Evolutionary conservation across 352 stramenopile species (phyloP).

Genomic region (Thalassiosira ordinaria): DNA sequence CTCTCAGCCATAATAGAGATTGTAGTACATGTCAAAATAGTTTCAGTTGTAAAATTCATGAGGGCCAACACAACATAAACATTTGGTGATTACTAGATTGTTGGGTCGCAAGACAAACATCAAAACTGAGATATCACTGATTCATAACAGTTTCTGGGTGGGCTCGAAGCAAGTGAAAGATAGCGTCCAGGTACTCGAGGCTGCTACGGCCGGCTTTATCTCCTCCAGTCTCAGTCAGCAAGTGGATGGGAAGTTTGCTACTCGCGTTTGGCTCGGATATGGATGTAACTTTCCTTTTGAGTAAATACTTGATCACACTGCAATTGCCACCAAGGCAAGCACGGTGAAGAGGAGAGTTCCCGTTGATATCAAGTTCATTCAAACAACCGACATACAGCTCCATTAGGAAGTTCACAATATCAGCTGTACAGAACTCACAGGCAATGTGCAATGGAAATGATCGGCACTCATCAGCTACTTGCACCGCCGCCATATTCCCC

Average conservation of each 20-base stretch:
- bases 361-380: not conserved
- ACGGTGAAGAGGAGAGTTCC: slow-evolving; percentile 7
- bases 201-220: not conserved
- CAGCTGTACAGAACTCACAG: slow-evolving; percentile 3
- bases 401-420: slow-evolving; percentile 11
- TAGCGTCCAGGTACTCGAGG: not conserved
- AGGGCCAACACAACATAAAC: too few species aligned
- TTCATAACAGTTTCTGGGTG: not conserved
- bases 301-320: slow-evolving; percentile 10
- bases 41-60: too few species aligned
- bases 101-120: too few species aligned
- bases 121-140: too few species aligned
- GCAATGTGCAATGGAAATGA: slow-evolving; percentile 12
- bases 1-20: too few species aligned
- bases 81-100: too few species aligned
- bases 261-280: slow-evolving; percentile 2
- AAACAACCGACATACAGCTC: not conserved
- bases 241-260: not conserved
- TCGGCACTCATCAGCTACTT: not conserved
- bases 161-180: not conserved
- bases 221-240: not conserved
- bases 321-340: slow-evolving; percentile 21
- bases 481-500: not conserved
- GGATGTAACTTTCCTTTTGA: slow-evolving; percentile 6
- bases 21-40: too few species aligned